Evolutionary conservation across 2,329 filamentous ascomycete species (phyloP), one percentile per base, ranked within the genome.

Genomic region (Cytospora paraplurivora): DNA sequence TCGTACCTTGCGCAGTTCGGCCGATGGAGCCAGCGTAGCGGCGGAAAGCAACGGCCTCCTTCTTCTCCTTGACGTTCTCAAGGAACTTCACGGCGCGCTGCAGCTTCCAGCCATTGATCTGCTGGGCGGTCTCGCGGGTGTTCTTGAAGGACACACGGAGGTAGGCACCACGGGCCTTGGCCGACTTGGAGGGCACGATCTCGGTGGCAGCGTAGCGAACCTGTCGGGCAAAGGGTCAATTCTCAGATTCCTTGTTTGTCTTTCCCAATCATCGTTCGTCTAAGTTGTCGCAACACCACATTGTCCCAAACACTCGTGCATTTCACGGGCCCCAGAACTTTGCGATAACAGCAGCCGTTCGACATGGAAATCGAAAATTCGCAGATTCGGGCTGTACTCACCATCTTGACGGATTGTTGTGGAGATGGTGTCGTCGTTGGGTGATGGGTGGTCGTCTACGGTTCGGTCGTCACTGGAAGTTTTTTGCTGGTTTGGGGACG

Each of bases 61-160:
- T 92, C 87, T 99, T 92, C 82, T 90, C 90, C 83, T 92, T 88
- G 76, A 99, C 95, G 82, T 99, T 98, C 86, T 97, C 92, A 78
- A 99, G 92, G 89, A 96, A 99, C 79, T 89, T 88, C 74, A 97
- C 84, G 76, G 95, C 95, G 78, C 95, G 93, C 83, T 92, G 86
- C 78, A 98, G 80, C 87, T 97, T 97, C 93, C 93, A 97, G 83
- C 94, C 94, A 84, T 95, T 98, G 88, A 99, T 97, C 76, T 93
- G 93, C 87, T 98, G 95, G 71, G 96, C 95, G 73, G 94, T 97
- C 87, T 99, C 96, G 78, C 95, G 93, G 80, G 95, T 99, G 90
- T 99, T 99, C 90, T 99, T 99, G 92, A 97, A 99, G 75, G 92
- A 96, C 75, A 98, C 94, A 80, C 95, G 93, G 76, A 99, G 91